A percentile compares a stretch with the other conserved stretches of the same genome.
Evolutionary conservation across 2,329 filamentous ascomycete genomes (phyloP).

Genomic region (Phialophora chinensis): DNA sequence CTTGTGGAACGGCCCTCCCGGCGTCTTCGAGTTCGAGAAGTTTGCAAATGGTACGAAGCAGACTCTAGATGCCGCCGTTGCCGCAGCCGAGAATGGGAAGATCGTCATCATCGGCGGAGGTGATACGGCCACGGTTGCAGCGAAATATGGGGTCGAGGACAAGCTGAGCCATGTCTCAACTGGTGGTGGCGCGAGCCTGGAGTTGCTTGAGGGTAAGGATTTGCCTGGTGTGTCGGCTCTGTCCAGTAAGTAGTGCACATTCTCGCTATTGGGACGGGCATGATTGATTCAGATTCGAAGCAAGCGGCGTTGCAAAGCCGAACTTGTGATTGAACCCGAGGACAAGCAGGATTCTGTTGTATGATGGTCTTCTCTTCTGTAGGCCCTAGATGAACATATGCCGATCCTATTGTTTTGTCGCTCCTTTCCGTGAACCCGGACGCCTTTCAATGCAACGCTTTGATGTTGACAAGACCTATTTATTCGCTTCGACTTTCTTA

Average conservation of each 20-base stretch:
- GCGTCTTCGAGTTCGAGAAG: slow-evolving; percentile 96
- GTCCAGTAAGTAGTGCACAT: slow-evolving; percentile 68
- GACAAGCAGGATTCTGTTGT: slow-evolving; percentile 17
- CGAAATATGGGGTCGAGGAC: slow-evolving; percentile 94
- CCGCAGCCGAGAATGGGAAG: slow-evolving; percentile 79
- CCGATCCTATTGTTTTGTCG: slow-evolving; percentile 16
- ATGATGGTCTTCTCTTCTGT: slow-evolving; percentile 26
- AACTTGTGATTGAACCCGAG: slow-evolving; percentile 25
- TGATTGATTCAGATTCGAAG: slow-evolving; percentile 23
- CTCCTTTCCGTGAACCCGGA: slow-evolving; percentile 20
- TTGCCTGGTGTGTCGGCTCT: slow-evolving; percentile 91
- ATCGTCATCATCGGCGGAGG: slow-evolving; percentile 99
- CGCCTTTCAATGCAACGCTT: slow-evolving; percentile 29
- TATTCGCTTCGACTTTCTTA: slow-evolving; percentile 80
- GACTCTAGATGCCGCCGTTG: slow-evolving; percentile 86
- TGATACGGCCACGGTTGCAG: slow-evolving; percentile 96
- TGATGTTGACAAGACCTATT: slow-evolving; percentile 41
- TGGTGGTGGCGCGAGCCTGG: slow-evolving; percentile 91
- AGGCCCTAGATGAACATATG: slow-evolving; percentile 24
- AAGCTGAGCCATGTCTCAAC: slow-evolving; percentile 99
- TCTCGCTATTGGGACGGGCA: slow-evolving; percentile 11
- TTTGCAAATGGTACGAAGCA: slow-evolving; percentile 92
- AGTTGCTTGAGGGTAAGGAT: slow-evolving; percentile 97
- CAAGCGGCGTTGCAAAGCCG: slow-evolving; percentile 25
- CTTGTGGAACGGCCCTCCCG: slow-evolving; percentile 97